Evolutionary conservation across 345 rosid genomes (phyloP).

Genomic region (Eucalyptus camaldulensis): DNA sequence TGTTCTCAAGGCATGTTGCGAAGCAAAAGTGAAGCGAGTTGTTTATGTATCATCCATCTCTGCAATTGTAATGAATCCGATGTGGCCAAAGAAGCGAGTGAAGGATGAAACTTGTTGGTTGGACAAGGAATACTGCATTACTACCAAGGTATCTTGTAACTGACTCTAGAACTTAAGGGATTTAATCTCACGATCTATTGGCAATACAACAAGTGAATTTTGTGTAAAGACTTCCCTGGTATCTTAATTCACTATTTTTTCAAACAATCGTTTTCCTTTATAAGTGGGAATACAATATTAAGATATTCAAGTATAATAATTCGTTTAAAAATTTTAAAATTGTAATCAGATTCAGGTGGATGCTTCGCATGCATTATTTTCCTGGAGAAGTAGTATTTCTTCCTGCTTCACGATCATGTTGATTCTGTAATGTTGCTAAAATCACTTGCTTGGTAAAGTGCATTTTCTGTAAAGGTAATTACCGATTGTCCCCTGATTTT

Average conservation of each 20-base stretch:
- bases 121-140: constrained; percentile 9
- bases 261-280: background rate
- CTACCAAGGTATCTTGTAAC: background rate
- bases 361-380: background rate
- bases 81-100: constrained; percentile 8
- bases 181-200: background rate
- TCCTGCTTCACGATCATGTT: background rate
- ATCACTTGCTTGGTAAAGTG: background rate
- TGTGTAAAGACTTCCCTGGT: background rate
- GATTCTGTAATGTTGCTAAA: background rate
- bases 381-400: background rate
- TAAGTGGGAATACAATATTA: background rate
- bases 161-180: background rate
- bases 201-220: background rate
- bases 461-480: background rate
- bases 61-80: constrained; percentile 4
- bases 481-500: background rate
- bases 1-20: constrained; percentile 7
- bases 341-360: background rate
- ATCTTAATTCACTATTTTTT: background rate
- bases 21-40: constrained; percentile 8
- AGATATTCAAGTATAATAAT: background rate
- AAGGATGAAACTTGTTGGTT: constrained; percentile 24
- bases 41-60: constrained; percentile 6
- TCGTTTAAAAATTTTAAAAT: background rate